These are phyloP conservation scores for Capsella bursapastoris DNA, from an alignment of 345 rosid species.

Conservation along the genomic window DNA sequence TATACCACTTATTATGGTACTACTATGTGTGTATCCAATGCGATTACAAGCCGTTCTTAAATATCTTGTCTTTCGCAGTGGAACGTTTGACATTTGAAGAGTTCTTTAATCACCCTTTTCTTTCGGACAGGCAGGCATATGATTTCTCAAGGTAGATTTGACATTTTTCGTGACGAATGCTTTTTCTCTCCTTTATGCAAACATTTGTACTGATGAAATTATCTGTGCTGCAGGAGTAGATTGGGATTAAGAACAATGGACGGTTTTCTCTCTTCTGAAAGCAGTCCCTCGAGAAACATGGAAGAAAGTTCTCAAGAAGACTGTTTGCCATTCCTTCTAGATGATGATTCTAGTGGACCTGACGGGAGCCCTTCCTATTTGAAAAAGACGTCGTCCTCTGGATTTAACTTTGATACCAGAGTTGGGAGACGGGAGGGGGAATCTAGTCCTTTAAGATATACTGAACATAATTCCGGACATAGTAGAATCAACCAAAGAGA, in stretches of 20 bases:
- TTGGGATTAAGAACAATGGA: constrained; percentile 51
- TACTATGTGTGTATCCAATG: constrained; percentile 10
- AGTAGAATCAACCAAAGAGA: constrained; percentile 45
- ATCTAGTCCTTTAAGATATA: constrained; percentile 48
- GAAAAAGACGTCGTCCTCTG: constrained; percentile 53
- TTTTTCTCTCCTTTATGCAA: constrained; percentile 11
- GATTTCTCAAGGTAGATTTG: constrained; percentile 62
- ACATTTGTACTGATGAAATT: constrained; percentile 39
- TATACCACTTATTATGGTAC: constrained; percentile 8
- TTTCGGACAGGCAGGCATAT: constrained; percentile 58
- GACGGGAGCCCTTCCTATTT: constrained; percentile 75
- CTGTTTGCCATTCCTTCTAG: constrained; percentile 81
- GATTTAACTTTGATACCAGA: constrained; percentile 54
- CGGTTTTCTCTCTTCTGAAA: constrained; percentile 57
- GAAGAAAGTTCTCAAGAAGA: constrained; percentile 82
- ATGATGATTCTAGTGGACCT: constrained; percentile 80
- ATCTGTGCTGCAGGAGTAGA: constrained; percentile 54
- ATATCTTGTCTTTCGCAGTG: constrained; percentile 57
- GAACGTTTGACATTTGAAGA: constrained; percentile 95
- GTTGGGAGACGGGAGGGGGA: constrained; percentile 54
- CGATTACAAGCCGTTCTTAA: constrained; percentile 15
- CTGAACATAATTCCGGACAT: constrained; percentile 52
- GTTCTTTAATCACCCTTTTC: constrained; percentile 90
- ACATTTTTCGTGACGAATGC: constrained; percentile 3
- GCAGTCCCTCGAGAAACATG: constrained; percentile 52